Conservation (phyloP, 202 grass and related monocot genomes). For the Setaria viridis region DNA sequence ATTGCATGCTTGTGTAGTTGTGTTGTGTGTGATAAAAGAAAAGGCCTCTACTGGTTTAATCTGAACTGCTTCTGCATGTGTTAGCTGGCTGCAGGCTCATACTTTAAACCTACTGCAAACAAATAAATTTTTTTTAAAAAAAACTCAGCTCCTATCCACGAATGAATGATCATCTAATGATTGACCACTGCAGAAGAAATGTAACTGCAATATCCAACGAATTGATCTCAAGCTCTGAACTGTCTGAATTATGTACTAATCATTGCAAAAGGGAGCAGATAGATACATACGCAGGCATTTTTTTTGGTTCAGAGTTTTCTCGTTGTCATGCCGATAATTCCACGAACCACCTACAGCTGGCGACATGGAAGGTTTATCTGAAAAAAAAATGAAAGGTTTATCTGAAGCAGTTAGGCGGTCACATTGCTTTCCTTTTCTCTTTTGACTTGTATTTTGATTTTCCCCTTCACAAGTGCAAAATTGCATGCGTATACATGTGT, state of each 20-base stretch:
- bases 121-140: not conserved
- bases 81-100: slow-evolving; percentile 41
- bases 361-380: slow-evolving; percentile 31
- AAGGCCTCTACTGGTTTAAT: slow-evolving; percentile 34
- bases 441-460: slow-evolving; percentile 37
- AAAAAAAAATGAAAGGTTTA: slow-evolving; percentile 22
- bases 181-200: slow-evolving; percentile 45
- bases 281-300: slow-evolving; percentile 14
- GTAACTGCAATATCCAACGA: slow-evolving; percentile 31
- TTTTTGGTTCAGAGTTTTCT: slow-evolving; percentile 17
- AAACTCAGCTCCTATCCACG: slow-evolving; percentile 38
- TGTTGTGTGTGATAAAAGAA: slow-evolving; percentile 41
- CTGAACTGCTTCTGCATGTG: slow-evolving; percentile 41
- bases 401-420: slow-evolving; percentile 47
- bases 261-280: slow-evolving; percentile 37
- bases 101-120: slow-evolving; percentile 31
- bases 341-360: slow-evolving; percentile 46
- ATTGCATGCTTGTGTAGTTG: slow-evolving; percentile 27
- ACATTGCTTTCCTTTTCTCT: slow-evolving; percentile 44
- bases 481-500: slow-evolving; percentile 35
- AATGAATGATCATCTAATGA: slow-evolving; percentile 52
- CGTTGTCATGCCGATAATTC: slow-evolving; percentile 37
- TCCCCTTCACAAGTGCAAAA: slow-evolving; percentile 19
- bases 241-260: slow-evolving; percentile 49
- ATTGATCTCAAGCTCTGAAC: slow-evolving; percentile 49